Base-by-base conservation (phyloP, 495 filamentous ascomycete genomes). In the Xylaria flabelliformis region DNA sequence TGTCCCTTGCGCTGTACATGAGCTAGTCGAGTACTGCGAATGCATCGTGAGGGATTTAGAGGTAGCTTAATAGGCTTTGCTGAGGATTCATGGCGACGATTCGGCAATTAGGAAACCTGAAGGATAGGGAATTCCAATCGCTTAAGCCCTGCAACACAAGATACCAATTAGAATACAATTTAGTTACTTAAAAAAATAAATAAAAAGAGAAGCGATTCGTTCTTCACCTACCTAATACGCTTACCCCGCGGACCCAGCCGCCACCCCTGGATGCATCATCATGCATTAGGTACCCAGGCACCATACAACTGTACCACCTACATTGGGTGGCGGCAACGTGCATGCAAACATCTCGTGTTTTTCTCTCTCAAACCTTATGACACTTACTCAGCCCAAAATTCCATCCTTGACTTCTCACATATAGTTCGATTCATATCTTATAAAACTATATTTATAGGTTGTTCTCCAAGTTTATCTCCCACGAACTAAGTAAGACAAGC, bases 211-310 rank as follows among this genome's bases (percentile, higher is more conserved):
- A n/a, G 32, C 32, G 24, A 50, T 64, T 64, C 62, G 62, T 8
- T 41, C 42, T 13, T 48, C 21, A n/a, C 39, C 42, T 63, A 32
- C 26, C 24, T 34, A 61, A 61, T 39, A 61, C 58, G 58, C 17
- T 61, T 61, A 61, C 83, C 56, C 59, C 51, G 36, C 59, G 67
- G 41, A 15, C 63, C 64, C 46, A 51, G 64, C 58, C 34, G 21
- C 46, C 64, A 66, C 44, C 44, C 64, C 46, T 24, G 46, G 46
- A 24, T 53, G 41, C 44, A 29, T 46, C 44, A 29, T 46, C 64
- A 66, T 66, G 64, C 64, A 66, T 66, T 26, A 46, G 41, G 21
- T 21, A 26, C 63, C 17, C 21, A 10, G 41, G n/a, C 39, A 44
- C 10, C 53, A 0, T 24, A 56, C 53, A 15, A 32, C 32, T 61